Evolutionary conservation across 1,139 yeast species (phyloP).

Genomic region (Suhomyces bokatorum): DNA sequence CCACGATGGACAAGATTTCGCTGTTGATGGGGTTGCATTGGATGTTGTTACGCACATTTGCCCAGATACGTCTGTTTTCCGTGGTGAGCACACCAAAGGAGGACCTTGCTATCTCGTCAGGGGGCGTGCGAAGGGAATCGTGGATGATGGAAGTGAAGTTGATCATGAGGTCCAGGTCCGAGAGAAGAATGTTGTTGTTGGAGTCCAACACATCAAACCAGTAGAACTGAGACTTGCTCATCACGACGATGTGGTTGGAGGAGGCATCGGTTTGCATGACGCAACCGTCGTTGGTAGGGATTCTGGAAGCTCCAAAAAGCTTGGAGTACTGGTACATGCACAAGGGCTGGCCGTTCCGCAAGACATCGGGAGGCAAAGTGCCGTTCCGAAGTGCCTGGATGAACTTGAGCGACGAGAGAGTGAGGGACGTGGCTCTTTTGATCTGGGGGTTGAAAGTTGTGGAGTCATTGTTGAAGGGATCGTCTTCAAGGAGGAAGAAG

Average conservation of each 20-base stretch:
- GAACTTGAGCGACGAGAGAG: slow-evolving; percentile 74
- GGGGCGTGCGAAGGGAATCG: slow-evolving; percentile 64
- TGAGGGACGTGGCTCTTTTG: slow-evolving; percentile 79
- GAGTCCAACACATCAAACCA: slow-evolving; percentile 90
- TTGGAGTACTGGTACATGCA: slow-evolving; percentile 91
- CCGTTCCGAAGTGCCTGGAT: slow-evolving; percentile 75
- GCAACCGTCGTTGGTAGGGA: slow-evolving; percentile 79
- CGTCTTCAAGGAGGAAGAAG: slow-evolving; percentile 83
- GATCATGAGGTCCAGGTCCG: slow-evolving; percentile 72
- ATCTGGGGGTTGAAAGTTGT: slow-evolving; percentile 60
- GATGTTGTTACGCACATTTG: slow-evolving; percentile 59
- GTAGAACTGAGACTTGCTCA: slow-evolving; percentile 84
- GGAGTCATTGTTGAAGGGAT: slow-evolving; percentile 72
- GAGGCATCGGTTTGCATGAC: slow-evolving; percentile 77
- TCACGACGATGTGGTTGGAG: slow-evolving; percentile 79
- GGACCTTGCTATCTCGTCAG: slow-evolving; percentile 70
- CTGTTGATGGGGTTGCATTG: slow-evolving; percentile 50
- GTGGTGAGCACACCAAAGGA: slow-evolving; percentile 90
- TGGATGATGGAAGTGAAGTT: slow-evolving; percentile 74
- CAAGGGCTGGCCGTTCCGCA: slow-evolving; percentile 64
- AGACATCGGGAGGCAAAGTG: slow-evolving; percentile 70
- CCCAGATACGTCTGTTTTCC: slow-evolving; percentile 86
- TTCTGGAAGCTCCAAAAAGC: slow-evolving; percentile 81
- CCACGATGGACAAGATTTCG: slow-evolving; percentile 73
- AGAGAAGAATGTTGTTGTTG: slow-evolving; percentile 64